These are phyloP conservation scores for Nigrograna mackinnonii DNA, from an alignment of 2,329 filamentous ascomycete species.

Conservation along the genomic window DNA sequence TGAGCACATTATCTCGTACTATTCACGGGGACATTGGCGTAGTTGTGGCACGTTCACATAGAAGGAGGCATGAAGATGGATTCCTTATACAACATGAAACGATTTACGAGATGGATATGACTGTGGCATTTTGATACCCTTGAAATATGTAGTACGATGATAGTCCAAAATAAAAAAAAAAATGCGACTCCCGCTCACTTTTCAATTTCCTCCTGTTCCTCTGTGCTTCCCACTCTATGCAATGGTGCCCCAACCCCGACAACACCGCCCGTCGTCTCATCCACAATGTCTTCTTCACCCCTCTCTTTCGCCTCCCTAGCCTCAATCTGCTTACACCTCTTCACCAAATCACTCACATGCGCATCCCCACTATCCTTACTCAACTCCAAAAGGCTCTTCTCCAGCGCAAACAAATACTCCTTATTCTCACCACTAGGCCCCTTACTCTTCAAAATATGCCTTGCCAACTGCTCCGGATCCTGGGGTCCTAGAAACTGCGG, in stretches of 20 bases:
- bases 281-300: conserved; percentile 8
- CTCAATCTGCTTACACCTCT: conserved; percentile 70
- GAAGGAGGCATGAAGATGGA: too few relatives aligned
- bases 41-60: too few relatives aligned
- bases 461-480: conserved; percentile 75
- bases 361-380: conserved; percentile 77
- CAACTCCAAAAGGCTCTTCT: conserved; percentile 72
- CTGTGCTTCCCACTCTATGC: conserved; percentile 52
- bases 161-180: too few relatives aligned
- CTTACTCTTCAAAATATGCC: conserved; percentile 74
- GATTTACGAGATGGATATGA: too few relatives aligned
- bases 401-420: conserved; percentile 84
- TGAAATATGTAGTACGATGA: too few relatives aligned
- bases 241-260: conserved; percentile 26
- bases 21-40: too few relatives aligned
- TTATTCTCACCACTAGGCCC: conserved; percentile 89
- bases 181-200: conserved; percentile 39
- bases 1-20: too few relatives aligned
- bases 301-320: conserved; percentile 16
- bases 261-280: conserved; percentile 1
- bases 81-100: too few relatives aligned
- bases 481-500: conserved; percentile 89
- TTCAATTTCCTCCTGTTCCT: conserved; percentile 65
- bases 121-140: too few relatives aligned
- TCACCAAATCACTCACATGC: conserved; percentile 82